A percentile compares a stretch with the other conserved stretches of the same genome.
These are phyloP conservation scores for Ascochyta fabae DNA, from an alignment of 2,329 filamentous ascomycete genomes.

Conservation along the genomic window DNA sequence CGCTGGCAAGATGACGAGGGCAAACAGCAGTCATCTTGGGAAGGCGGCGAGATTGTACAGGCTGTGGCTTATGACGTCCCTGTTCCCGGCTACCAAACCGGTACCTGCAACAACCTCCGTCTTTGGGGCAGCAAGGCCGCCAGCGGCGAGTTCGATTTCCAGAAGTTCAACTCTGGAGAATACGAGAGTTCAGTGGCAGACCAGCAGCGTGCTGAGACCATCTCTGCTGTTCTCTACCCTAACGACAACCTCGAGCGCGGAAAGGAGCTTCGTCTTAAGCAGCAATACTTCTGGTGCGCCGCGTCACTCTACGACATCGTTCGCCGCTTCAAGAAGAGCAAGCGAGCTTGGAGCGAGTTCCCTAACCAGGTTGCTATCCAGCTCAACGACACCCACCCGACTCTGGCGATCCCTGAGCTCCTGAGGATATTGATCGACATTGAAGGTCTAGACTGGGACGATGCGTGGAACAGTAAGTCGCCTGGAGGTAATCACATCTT, in stretches of 20 bases:
- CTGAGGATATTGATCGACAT: conserved; percentile 89
- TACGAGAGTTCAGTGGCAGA: conserved; percentile 99
- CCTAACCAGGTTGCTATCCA: conserved; percentile 95
- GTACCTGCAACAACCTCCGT: conserved; percentile 93
- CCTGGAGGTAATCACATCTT: neutral
- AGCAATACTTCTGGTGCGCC: conserved; percentile 99
- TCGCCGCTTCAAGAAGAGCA: conserved; percentile 96
- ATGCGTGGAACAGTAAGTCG: conserved; percentile 78
- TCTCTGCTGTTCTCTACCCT: conserved; percentile 95
- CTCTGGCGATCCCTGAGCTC: conserved; percentile 92
- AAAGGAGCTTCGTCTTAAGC: conserved; percentile 96
- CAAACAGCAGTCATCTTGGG: conserved; percentile 78
- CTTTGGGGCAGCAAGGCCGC: conserved; percentile 98
- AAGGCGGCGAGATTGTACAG: conserved; percentile 89
- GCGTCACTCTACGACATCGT: conserved; percentile 96
- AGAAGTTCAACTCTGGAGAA: conserved; percentile 98
- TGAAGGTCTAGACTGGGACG: conserved; percentile 91
- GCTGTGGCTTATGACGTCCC: conserved; percentile 92
- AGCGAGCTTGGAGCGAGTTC: conserved; percentile 89
- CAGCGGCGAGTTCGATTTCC: conserved; percentile 97
- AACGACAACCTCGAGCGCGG: conserved; percentile 97
- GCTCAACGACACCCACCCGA: conserved; percentile 97
- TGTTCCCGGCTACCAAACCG: conserved; percentile 88
- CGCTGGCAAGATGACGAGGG: conserved; percentile 76
- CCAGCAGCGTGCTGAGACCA: conserved; percentile 97